These are phyloP conservation scores for Penicillium hordei DNA, from an alignment of 2,329 filamentous ascomycete species.

Conservation along the genomic window DNA sequence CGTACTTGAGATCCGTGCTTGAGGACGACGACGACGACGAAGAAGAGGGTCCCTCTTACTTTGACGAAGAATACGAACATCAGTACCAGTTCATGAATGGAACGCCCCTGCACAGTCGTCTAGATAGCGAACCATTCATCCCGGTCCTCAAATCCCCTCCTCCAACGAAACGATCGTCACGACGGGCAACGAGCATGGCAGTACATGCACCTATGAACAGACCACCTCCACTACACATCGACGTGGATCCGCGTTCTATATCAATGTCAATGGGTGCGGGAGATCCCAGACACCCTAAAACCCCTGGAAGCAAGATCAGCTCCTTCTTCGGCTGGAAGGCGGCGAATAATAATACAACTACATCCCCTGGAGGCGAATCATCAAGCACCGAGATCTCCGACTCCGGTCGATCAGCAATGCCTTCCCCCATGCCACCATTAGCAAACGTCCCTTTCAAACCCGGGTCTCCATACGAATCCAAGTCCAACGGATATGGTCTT, in stretches of 20 bases:
- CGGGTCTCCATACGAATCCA: conserved; percentile 52
- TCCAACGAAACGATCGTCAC: conserved; percentile 43
- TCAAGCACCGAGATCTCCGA: conserved; percentile 65
- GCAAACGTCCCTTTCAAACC: conserved; percentile 35
- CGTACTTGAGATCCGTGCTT: conserved; percentile 22
- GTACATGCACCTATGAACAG: conserved; percentile 43
- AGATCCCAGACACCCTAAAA: conserved; percentile 48
- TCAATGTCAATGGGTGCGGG: conserved; percentile 37
- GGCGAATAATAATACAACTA: conserved; percentile 32
- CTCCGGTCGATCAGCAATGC: conserved; percentile 57
- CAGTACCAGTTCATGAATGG: conserved; percentile 40
- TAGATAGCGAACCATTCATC: conserved; percentile 48
- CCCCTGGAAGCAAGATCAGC: conserved; percentile 58
- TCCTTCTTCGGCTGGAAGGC: conserved; percentile 68
- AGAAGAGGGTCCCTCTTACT: conserved; percentile 26
- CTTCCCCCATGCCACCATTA: conserved; percentile 52
- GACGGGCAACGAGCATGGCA: conserved; percentile 46
- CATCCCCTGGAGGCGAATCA: conserved; percentile 57
- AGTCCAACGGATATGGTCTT: conserved; percentile 53
- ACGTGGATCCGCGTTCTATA: conserved; percentile 40
- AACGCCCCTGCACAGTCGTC: conserved; percentile 41
- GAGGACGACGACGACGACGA: conserved; percentile 33
- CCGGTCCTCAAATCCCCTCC: conserved; percentile 71
- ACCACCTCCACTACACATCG: conserved; percentile 47
- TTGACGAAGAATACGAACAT: conserved; percentile 28